A percentile compares a stretch with the other conserved stretches of the same genome.
Conservation (phyloP, 202 grass and related monocot species). For the Zizania palustris region DNA sequence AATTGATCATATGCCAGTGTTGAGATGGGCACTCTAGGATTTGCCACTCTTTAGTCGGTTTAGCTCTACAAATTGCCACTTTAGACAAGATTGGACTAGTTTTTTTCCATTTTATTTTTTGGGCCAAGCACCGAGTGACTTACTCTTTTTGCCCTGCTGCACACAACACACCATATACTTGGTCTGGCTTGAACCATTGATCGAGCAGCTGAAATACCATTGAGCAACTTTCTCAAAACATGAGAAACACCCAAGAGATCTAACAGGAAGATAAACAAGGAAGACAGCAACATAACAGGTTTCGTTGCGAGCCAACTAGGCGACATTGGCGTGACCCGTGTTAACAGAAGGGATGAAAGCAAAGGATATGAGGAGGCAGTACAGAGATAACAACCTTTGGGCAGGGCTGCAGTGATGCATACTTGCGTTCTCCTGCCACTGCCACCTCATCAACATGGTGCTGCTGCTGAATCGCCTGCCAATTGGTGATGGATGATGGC, state of each 20-base stretch:
- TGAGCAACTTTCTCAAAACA: background rate
- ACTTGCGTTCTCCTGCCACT: background rate
- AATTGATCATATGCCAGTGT: too few relatives aligned
- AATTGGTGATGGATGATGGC: background rate
- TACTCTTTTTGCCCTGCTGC: background rate
- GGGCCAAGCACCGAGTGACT: background rate
- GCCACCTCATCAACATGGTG: background rate
- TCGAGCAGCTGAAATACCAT: background rate
- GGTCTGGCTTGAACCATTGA: background rate
- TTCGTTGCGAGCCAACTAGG: background rate
- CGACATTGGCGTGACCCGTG: too few relatives aligned
- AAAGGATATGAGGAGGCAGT: background rate
- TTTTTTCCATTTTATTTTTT: background rate
- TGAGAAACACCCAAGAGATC: background rate
- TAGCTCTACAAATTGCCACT: background rate
- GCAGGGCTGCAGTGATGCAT: too few relatives aligned
- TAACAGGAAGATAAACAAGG: background rate
- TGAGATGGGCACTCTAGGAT: too few relatives aligned
- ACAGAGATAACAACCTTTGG: background rate
- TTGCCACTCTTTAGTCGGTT: background rate
- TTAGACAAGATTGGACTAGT: background rate
- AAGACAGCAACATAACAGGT: background rate
- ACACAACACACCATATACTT: background rate
- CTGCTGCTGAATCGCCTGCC: background rate
- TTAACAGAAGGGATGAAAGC: background rate